Percentiles rank a stretch among this genome's conserved stretches.
phyloP scores from a whole-genome alignment of 768 basidiomycete genomes.

The Lyophyllum atratum region DNA sequence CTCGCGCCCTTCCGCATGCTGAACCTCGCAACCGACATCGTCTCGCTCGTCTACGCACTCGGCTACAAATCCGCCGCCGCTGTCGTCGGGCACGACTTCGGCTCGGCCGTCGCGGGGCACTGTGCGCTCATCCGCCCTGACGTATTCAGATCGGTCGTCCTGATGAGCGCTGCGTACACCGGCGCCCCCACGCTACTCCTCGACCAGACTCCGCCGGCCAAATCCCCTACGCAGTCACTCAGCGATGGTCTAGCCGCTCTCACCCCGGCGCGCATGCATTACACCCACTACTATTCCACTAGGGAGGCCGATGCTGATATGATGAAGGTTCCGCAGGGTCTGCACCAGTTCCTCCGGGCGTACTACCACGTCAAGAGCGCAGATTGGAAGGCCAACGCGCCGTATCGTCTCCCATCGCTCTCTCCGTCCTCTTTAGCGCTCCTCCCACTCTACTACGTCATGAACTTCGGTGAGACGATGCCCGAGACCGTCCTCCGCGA shows the following conservation, averaged over 20 bases:
- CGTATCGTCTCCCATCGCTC: constrained; percentile 36
- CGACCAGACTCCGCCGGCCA: constrained; percentile 4
- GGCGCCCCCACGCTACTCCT: constrained; percentile 40
- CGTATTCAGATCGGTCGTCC: constrained; percentile 53
- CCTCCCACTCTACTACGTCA: constrained; percentile 63
- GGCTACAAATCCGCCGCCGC: constrained; percentile 47
- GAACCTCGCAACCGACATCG: constrained; percentile 53
- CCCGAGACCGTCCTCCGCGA: constrained; percentile 42
- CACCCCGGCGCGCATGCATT: constrained; percentile 58
- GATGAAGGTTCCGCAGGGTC: constrained; percentile 40
- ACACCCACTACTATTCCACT: constrained; percentile 50
- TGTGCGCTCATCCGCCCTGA: constrained; percentile 58
- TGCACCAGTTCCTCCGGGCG: constrained; percentile 49
- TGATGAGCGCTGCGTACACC: constrained; percentile 62
- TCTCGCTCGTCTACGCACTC: constrained; percentile 51
- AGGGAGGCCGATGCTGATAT: constrained; percentile 49
- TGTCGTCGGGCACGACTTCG: constrained; percentile 66
- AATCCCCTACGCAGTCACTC: constrained; percentile 16
- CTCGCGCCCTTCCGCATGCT: constrained; percentile 50
- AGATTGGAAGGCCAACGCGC: constrained; percentile 46
- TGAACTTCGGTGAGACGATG: constrained; percentile 57
- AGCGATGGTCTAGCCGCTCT: constrained; percentile 36
- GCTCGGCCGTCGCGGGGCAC: constrained; percentile 53
- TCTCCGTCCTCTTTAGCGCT: constrained; percentile 36
- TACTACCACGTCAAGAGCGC: constrained; percentile 63